Conservation (phyloP, 2,329 filamentous ascomycete genomes). For the Pyrenochaeta sp. region DNA sequence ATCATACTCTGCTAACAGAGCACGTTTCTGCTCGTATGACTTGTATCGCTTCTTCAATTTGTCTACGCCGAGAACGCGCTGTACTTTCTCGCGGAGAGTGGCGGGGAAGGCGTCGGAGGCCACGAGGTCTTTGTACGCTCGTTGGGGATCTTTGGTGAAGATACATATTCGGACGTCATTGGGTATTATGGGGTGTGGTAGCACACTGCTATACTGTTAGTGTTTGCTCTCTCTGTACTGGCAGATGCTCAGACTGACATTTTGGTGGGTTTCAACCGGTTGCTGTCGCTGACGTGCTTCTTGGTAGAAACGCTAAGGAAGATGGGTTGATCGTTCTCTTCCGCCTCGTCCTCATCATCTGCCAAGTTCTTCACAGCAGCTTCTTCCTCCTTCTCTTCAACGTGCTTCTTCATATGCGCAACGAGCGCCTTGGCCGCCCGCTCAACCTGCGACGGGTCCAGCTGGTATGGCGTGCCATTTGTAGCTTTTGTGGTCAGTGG, state of each 20-base stretch:
- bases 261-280: conserved; percentile 82
- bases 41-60: conserved; percentile 92
- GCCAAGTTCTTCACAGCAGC: conserved; percentile 64
- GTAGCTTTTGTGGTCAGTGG: conserved; percentile 48
- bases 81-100: conserved; percentile 58
- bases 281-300: conserved; percentile 75
- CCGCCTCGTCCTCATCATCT: conserved; percentile 55
- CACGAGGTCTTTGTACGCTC: conserved; percentile 89
- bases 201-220: conserved; percentile 48
- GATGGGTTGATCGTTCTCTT: conserved; percentile 61
- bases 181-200: conserved; percentile 78
- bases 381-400: conserved; percentile 56
- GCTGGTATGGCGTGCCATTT: conserved; percentile 52
- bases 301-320: conserved; percentile 72
- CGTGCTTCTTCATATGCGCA: conserved; percentile 63
- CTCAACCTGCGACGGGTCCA: conserved; percentile 61
- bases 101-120: conserved; percentile 69
- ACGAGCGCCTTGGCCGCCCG: conserved; percentile 68
- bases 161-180: conserved; percentile 78
- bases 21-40: conserved; percentile 81
- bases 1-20: conserved; percentile 86
- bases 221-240: not conserved
- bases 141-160: conserved; percentile 83
- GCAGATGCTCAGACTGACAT: conserved; percentile 57
- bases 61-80: conserved; percentile 76